phyloP scores from a whole-genome alignment of 208 protist genomes.

The Trypanosomatidae sp. region DNA sequence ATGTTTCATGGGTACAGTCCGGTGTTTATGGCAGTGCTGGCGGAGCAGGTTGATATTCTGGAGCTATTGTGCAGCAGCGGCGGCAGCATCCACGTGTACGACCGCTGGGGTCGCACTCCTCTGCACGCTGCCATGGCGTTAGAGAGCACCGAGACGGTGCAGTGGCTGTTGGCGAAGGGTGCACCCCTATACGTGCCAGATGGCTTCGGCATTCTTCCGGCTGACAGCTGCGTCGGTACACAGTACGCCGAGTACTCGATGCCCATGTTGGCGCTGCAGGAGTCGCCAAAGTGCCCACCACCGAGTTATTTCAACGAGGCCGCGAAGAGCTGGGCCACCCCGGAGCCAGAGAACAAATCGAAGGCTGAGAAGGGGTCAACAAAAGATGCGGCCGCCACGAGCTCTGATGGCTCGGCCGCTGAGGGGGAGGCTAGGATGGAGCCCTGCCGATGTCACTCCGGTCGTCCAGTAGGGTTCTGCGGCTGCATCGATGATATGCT shows the following conservation, averaged over 20 bases:
- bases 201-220: constrained; percentile 46
- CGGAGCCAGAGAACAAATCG: constrained; percentile 11
- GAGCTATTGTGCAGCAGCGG: constrained; percentile 61
- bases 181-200: constrained; percentile 73
- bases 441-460: constrained; percentile 70
- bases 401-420: background rate
- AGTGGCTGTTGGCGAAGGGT: constrained; percentile 76
- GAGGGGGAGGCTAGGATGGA: constrained; percentile 9
- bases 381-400: constrained; percentile 1
- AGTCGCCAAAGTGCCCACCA: constrained; percentile 27
- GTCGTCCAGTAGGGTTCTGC: constrained; percentile 60
- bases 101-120: constrained; percentile 87
- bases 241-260: constrained; percentile 56
- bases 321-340: constrained; percentile 9
- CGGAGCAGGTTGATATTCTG: constrained; percentile 71
- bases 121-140: constrained; percentile 83
- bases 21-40: constrained; percentile 81
- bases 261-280: constrained; percentile 55
- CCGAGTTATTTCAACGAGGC: constrained; percentile 32
- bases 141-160: constrained; percentile 60
- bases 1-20: constrained; percentile 91
- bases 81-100: constrained; percentile 80
- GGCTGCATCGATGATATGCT: constrained; percentile 92
- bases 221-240: constrained; percentile 41
- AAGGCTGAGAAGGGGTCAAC: constrained; percentile 7